Evolutionary conservation across 148 eudicot species (phyloP).

Genomic region (Vaccinium macrocarpon): DNA sequence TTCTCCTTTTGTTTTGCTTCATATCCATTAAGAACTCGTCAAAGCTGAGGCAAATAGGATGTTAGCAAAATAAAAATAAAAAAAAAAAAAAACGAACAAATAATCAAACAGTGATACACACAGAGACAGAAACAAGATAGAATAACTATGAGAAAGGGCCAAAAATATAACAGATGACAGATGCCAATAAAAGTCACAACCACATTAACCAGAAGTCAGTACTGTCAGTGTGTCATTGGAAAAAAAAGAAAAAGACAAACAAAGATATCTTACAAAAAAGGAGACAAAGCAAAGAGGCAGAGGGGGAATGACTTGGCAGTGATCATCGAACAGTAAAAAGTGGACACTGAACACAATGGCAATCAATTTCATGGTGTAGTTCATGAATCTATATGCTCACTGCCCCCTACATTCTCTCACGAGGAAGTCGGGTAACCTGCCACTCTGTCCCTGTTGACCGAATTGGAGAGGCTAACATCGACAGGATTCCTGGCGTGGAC

Average conservation of each 20-base stretch:
- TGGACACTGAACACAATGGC: not conserved
- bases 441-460: not conserved
- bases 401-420: not conserved
- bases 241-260: not conserved
- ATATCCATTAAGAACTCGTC: slow-evolving; percentile 93
- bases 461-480: not conserved
- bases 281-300: not conserved
- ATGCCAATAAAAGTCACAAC: not conserved
- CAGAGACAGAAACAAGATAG: not conserved
- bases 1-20: slow-evolving; percentile 95
- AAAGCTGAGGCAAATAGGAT: slow-evolving; percentile 51
- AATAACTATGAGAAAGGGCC: not conserved
- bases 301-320: not conserved
- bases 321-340: slow-evolving; percentile 1
- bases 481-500: not conserved
- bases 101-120: not conserved
- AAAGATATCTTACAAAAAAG: not conserved
- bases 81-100: not conserved
- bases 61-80: not conserved
- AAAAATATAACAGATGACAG: not conserved
- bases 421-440: not conserved
- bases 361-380: not conserved
- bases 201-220: not conserved
- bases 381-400: not conserved
- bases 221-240: not conserved